These are phyloP conservation scores for Exophiala alcalophila DNA, from an alignment of 2,329 filamentous ascomycete genomes.

Conservation along the genomic window DNA sequence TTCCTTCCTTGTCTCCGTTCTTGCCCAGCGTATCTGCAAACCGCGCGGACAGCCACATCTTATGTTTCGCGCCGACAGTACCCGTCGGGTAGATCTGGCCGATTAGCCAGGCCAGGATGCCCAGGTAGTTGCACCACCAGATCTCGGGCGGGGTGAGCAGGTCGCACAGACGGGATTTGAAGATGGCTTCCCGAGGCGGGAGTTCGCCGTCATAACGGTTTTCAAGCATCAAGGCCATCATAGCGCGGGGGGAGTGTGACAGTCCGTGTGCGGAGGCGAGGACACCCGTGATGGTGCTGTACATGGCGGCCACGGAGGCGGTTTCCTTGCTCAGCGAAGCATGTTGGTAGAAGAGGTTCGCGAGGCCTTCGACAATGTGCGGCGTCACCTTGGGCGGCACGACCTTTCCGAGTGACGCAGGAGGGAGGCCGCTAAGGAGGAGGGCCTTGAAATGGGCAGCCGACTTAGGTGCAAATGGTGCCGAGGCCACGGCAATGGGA, in stretches of 20 bases:
- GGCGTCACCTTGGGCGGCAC: slow-evolving; percentile 36
- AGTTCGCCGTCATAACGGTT: slow-evolving; percentile 70
- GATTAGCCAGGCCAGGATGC: slow-evolving; percentile 58
- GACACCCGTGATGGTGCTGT: slow-evolving; percentile 66
- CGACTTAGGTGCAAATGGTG: slow-evolving; percentile 49
- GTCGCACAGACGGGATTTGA: slow-evolving; percentile 52
- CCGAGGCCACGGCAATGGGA: slow-evolving; percentile 65
- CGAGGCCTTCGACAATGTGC: slow-evolving; percentile 54
- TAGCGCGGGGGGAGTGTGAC: slow-evolving; percentile 66
- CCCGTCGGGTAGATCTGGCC: slow-evolving; percentile 62
- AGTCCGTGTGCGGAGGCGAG: slow-evolving; percentile 69
- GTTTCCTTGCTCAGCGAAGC: slow-evolving; percentile 52
- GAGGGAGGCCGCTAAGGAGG: slow-evolving; percentile 49
- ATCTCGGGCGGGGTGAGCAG: slow-evolving; percentile 54
- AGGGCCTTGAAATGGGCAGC: slow-evolving; percentile 47
- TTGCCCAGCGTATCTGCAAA: slow-evolving; percentile 45
- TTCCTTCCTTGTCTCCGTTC: slow-evolving; percentile 39
- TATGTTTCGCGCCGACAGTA: slow-evolving; percentile 39
- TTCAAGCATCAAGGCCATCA: slow-evolving; percentile 68
- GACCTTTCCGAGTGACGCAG: slow-evolving; percentile 7
- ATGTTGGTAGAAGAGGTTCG: slow-evolving; percentile 58
- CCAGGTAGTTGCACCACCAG: slow-evolving; percentile 67
- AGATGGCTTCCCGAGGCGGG: slow-evolving; percentile 55
- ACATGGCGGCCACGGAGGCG: slow-evolving; percentile 66
- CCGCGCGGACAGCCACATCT: slow-evolving; percentile 41